phyloP scores from a whole-genome alignment of 441 rosid genomes.

The Metrosideros polymorpha region DNA sequence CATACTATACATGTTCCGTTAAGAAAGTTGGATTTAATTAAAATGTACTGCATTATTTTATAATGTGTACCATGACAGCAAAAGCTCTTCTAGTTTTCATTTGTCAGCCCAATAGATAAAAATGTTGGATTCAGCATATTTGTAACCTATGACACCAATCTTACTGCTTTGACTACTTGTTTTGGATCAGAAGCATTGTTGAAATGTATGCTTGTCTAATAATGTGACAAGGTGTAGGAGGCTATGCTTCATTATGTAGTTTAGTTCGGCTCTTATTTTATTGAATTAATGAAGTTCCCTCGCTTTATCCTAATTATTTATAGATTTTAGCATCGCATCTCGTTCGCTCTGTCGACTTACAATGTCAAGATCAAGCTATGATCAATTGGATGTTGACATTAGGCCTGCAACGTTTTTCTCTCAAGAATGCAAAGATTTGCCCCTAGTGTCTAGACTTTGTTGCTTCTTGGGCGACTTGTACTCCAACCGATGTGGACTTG shows the following conservation, averaged over 20 bases:
- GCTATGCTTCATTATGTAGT: not conserved
- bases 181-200: not conserved
- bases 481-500: not conserved
- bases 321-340: not conserved
- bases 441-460: not conserved
- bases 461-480: not conserved
- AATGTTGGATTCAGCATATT: not conserved
- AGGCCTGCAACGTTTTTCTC: not conserved
- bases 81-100: not conserved
- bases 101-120: not conserved
- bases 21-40: not conserved
- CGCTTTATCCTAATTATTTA: not conserved
- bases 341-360: not conserved
- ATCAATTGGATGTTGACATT: not conserved
- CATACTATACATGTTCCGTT: not conserved
- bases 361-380: not conserved
- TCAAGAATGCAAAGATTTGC: not conserved
- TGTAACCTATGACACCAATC: not conserved
- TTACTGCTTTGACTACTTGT: not conserved
- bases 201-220: not conserved
- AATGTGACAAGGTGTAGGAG: not conserved
- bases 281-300: not conserved
- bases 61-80: not conserved
- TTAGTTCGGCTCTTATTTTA: not conserved
- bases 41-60: not conserved